Evolutionary conservation across 106 monocot species (phyloP).

Genomic region (Dendrobium officinale): DNA sequence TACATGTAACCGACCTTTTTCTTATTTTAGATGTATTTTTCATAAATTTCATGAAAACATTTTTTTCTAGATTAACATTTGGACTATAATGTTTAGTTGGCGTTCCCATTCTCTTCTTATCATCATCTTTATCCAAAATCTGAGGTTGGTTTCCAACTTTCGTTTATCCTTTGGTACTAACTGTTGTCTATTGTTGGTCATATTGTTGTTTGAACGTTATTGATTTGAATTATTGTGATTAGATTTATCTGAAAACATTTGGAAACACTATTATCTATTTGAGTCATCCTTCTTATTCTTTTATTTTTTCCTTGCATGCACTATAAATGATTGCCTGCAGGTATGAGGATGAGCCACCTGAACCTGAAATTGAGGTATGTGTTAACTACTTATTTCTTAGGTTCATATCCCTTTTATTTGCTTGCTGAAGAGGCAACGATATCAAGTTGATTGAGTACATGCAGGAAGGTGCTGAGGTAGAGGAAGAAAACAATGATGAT

Average conservation of each 20-base stretch:
- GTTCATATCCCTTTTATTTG: neutral
- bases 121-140: neutral
- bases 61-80: too few relatives aligned
- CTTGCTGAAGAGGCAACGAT: neutral
- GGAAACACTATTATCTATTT: neutral
- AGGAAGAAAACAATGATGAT: constrained; percentile 71
- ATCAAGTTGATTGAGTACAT: constrained; percentile 3
- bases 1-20: too few relatives aligned
- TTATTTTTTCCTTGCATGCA: neutral
- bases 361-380: constrained; percentile 82
- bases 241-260: neutral
- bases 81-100: neutral
- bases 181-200: neutral
- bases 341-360: constrained; percentile 93
- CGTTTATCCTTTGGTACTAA: neutral
- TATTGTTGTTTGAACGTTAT: neutral
- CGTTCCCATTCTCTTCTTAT: neutral
- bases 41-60: too few relatives aligned
- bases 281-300: neutral
- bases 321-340: constrained; percentile 20
- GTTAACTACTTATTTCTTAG: neutral
- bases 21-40: too few relatives aligned
- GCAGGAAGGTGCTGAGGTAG: constrained; percentile 82
- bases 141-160: neutral
- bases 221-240: neutral